phyloP scores from a whole-genome alignment of 441 rosid species.

The Populus hybrid region DNA sequence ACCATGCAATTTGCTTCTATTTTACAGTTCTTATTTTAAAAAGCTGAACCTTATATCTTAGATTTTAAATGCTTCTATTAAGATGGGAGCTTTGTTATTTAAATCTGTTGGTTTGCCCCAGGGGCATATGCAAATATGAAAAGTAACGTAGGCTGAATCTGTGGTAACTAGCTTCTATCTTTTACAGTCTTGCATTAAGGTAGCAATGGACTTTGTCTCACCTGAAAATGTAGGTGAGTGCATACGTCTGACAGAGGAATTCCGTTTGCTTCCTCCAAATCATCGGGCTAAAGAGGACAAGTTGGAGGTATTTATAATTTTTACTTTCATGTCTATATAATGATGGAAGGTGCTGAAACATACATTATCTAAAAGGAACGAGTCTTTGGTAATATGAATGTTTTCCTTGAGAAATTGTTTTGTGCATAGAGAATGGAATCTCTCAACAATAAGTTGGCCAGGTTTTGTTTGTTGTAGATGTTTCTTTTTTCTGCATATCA shows the following conservation, averaged over 20 bases:
- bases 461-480: neutral
- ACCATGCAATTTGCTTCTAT: neutral
- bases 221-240: conserved; percentile 36
- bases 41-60: neutral
- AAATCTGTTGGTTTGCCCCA: neutral
- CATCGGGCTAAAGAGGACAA: conserved; percentile 31
- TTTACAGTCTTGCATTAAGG: conserved; percentile 33
- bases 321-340: neutral
- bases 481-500: neutral
- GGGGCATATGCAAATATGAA: neutral
- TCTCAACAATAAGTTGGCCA: neutral
- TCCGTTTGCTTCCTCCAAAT: conserved; percentile 27
- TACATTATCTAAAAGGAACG: neutral
- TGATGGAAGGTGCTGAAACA: neutral
- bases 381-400: neutral
- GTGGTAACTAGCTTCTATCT: conserved; percentile 5
- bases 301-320: conserved; percentile 23
- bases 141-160: neutral
- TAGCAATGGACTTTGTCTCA: conserved; percentile 35
- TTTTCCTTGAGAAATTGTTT: neutral
- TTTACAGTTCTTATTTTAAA: neutral
- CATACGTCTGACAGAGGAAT: too few species aligned
- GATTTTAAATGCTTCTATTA: neutral
- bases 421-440: neutral
- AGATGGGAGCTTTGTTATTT: too few species aligned